phyloP scores from a whole-genome alignment of 352 stramenopile species.

The Pythium aphanidermatum region DNA sequence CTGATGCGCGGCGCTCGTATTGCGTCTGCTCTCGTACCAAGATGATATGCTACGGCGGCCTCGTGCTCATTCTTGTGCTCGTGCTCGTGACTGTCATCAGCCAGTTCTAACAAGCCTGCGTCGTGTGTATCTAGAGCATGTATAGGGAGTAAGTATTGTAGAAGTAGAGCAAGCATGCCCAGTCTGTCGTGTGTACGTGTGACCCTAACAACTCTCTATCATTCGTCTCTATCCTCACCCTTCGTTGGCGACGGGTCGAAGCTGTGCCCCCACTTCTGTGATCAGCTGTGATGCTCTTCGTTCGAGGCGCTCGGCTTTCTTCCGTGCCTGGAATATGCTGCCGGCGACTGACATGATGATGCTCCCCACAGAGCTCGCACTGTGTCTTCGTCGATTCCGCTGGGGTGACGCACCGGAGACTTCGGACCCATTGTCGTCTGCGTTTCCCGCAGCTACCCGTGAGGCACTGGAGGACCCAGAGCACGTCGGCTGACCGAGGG shows the following conservation, averaged over 20 bases:
- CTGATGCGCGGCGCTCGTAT: slow-evolving; percentile 60
- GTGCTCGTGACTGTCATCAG: slow-evolving; percentile 25
- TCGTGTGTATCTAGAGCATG: no score
- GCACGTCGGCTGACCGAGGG: slow-evolving; percentile 24
- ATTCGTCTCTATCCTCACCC: not conserved
- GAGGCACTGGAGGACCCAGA: slow-evolving; percentile 32
- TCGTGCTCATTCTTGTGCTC: slow-evolving; percentile 54
- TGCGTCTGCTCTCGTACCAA: slow-evolving; percentile 63
- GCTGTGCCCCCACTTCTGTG: slow-evolving; percentile 17
- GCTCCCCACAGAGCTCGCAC: slow-evolving; percentile 47
- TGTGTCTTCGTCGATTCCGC: slow-evolving; percentile 25
- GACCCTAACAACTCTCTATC: not conserved
- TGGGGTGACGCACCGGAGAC: not conserved
- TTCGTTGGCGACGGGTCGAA: not conserved
- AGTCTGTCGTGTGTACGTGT: no score
- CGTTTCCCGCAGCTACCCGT: slow-evolving; percentile 7
- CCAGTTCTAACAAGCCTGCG: no score
- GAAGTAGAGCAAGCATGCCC: no score
- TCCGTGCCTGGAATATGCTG: slow-evolving; percentile 36
- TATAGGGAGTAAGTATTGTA: no score
- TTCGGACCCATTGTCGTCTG: slow-evolving; percentile 18
- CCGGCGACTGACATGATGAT: slow-evolving; percentile 51
- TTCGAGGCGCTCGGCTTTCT: slow-evolving; percentile 25
- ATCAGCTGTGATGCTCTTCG: slow-evolving; percentile 33
- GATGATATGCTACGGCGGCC: slow-evolving; percentile 56